Base-by-base conservation (phyloP, 129 eudicot genomes). In the Silybum marianum region DNA sequence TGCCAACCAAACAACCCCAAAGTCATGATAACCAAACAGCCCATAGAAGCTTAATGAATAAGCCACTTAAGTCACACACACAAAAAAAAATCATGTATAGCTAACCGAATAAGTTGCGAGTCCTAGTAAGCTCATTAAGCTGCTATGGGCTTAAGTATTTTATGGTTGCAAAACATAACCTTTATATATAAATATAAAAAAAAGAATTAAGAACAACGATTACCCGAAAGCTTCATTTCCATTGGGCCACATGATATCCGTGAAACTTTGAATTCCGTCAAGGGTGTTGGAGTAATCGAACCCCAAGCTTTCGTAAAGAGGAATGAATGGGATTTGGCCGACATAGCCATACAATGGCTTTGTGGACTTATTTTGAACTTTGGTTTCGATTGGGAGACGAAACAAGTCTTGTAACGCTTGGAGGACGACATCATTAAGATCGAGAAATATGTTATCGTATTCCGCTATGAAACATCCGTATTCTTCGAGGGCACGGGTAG, bases 271-370 rank as follows among this genome's bases (percentile, higher is more conserved):
- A 54, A 86, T 83, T 2, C 93, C 90, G n/a, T 88, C 81, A 77
- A 23, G 60, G 62, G 91, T 88, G 40, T 88, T 86, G 10, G 94
- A 83, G 72, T 83, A 80, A 69, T 88, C 94, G 21, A 92, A 86
- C 65, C 97, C 94, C 78, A 92, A 65, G 84, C 92, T 83, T 83
- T 90, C 97, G n/a, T 88, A 89, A 19, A 92, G 88, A 21, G 97
- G 97, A 78, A 92, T 84, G 63, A 81, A 58, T 0, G 93, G 91
- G 58, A 74, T 81, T 63, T 90, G 97, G 3, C 93, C 90, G 3
- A 91, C 93, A 63, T 89, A 91, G 42, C 93, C 96, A 69, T 89
- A 90, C 74, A 86, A 69, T 16, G 93, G 93, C 48, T 88, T 91
- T 5, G 79, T 42, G 65, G 96, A 91, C 51, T 48, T 81, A 87